Base-by-base conservation (phyloP, 176 grass and related monocot genomes). In the Avena insularis region DNA sequence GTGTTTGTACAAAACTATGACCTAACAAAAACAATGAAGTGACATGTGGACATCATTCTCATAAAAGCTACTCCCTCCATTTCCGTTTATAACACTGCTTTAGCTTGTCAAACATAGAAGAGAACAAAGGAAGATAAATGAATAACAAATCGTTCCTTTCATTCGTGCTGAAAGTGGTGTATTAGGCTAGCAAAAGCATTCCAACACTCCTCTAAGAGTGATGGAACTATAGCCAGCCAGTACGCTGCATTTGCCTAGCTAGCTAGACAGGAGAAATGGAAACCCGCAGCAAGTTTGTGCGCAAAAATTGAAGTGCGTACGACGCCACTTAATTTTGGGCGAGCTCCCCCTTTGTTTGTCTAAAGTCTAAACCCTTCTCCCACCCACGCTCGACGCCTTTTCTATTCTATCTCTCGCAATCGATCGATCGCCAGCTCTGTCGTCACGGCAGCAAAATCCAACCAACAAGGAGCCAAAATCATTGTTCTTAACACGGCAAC, bases 391-490 rank as follows among this genome's bases (percentile, higher is more conserved):
- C 17, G 9, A 40, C 35, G 35, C 36, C 67, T 38, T 35, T 16
- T 29, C 29, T 29, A 29, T 29, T 29, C 63, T 54, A 66, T 13
- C 29, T 49, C 27, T 38, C 27, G 29, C 29, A 13, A 21, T 57
- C 33, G 19, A 40, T 57, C 54, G 19, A 43, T 71, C 17, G 67
- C 54, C 31, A 78, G 17, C 69, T 46, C 40, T 72, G 7, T 47
- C 3, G 65, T 83, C n/a, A 66, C 49, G 50, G 80, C 29, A 57
- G n/a, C 80, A 57, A 71, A 70, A 83, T 83, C 50, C 80, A 83
- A 83, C 16, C 50, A 48, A 29, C 31, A 40, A 53, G 65, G 81
- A 55, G 66, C 33, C 65, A 71, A 83, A 82, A 23, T 23, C 23
- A 23, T 23, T 23, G 23, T 23, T 23, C 23, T 23, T 23, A 23